Evolutionary conservation across 768 basidiomycete species (phyloP).

Genomic region (Boletus fagicola): DNA sequence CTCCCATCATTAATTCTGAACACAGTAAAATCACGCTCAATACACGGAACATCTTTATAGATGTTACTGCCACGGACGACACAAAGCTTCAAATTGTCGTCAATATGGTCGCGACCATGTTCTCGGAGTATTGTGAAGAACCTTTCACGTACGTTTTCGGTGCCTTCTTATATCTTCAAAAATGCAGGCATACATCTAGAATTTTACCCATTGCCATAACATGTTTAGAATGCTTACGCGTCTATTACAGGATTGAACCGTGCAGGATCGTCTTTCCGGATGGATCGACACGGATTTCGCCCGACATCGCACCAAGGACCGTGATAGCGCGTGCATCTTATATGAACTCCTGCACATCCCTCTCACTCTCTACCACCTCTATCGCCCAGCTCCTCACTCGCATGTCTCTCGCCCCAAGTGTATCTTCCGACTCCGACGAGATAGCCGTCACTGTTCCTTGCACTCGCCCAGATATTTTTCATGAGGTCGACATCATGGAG

Average conservation of each 20-base stretch:
- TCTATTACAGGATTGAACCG: conserved; percentile 76
- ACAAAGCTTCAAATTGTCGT: conserved; percentile 96
- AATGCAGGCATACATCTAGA: neutral
- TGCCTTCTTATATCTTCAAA: neutral
- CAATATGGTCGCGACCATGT: conserved; percentile 96
- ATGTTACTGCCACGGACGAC: conserved; percentile 93
- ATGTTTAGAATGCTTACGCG: neutral
- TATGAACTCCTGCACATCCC: conserved; percentile 94
- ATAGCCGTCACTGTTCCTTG: conserved; percentile 78
- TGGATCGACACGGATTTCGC: conserved; percentile 72
- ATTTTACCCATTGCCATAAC: neutral
- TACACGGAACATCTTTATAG: conserved; percentile 93
- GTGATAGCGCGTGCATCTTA: conserved; percentile 82
- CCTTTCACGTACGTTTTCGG: conserved; percentile 75
- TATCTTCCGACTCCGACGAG: conserved; percentile 54
- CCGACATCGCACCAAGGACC: conserved; percentile 71
- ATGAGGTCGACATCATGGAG: conserved; percentile 98
- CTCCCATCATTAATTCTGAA: conserved; percentile 97
- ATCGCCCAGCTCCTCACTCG: conserved; percentile 72
- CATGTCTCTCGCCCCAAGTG: conserved; percentile 71
- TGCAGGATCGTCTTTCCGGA: conserved; percentile 81
- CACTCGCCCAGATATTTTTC: conserved; percentile 97
- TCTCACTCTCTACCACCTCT: conserved; percentile 62
- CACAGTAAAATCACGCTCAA: conserved; percentile 96
- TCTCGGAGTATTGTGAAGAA: conserved; percentile 91